These are phyloP conservation scores for Cercospora sesami DNA, from an alignment of 2,329 filamentous ascomycete genomes.

Conservation along the genomic window DNA sequence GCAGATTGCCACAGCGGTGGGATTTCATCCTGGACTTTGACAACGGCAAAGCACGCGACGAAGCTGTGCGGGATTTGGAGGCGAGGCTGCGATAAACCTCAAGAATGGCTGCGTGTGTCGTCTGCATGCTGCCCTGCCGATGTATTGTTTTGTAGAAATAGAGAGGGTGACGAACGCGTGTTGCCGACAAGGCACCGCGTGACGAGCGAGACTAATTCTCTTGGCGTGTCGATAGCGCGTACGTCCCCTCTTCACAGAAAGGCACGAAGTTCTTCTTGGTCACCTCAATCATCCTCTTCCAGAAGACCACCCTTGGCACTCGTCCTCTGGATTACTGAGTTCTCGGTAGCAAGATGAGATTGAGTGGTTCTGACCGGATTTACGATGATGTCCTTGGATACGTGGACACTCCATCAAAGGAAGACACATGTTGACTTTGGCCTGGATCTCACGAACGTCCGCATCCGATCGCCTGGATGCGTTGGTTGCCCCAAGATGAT, in stretches of 20 bases:
- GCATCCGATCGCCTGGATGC: background rate
- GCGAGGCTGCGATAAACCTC: background rate
- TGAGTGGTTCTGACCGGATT: background rate
- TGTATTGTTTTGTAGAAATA: background rate
- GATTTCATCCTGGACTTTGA: constrained; percentile 25
- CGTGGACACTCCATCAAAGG: background rate
- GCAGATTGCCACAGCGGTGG: constrained; percentile 15
- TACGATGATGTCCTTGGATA: background rate
- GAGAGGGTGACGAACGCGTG: background rate
- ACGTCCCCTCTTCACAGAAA: background rate
- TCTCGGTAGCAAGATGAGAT: background rate
- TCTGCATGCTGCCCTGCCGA: background rate
- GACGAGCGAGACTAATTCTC: background rate
- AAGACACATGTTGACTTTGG: background rate
- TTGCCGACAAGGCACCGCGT: background rate
- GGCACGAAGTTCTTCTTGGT: background rate
- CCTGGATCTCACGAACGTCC: background rate
- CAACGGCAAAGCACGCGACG: constrained; percentile 17
- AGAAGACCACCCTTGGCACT: background rate
- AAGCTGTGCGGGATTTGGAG: constrained; percentile 17
- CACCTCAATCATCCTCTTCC: background rate
- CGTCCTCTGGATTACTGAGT: background rate
- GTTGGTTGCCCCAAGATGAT: background rate
- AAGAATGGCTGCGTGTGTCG: background rate
- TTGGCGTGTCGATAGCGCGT: constrained; percentile 2